Percentiles rank a stretch among this genome's conserved stretches.
These are phyloP conservation scores for Tricholoma matsutake DNA, from an alignment of 768 basidiomycete species.

Conservation along the genomic window DNA sequence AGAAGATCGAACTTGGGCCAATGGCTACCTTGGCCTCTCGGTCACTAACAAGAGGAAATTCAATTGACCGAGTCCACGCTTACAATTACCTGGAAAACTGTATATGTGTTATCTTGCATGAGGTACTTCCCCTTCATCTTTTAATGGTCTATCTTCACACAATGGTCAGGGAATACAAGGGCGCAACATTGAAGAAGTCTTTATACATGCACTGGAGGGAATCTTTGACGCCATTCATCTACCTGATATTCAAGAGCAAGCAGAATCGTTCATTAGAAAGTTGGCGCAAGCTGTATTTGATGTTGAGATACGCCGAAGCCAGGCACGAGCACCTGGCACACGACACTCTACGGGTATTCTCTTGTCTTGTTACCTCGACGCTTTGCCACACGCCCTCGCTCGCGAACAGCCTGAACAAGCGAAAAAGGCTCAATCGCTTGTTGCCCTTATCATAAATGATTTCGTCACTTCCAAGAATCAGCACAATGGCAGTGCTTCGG, in stretches of 20 bases:
- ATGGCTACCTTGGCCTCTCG: slow-evolving; percentile 62
- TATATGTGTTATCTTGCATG: slow-evolving; percentile 66
- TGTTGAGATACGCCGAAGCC: slow-evolving; percentile 63
- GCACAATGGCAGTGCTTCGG: slow-evolving; percentile 44
- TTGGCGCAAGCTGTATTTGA: slow-evolving; percentile 72
- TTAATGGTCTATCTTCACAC: slow-evolving; percentile 4
- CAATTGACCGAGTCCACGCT: slow-evolving; percentile 54
- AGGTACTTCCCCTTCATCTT: slow-evolving; percentile 45
- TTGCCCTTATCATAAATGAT: slow-evolving; percentile 63
- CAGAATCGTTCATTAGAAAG: slow-evolving; percentile 66
- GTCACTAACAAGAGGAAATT: slow-evolving; percentile 50
- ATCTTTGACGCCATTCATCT: slow-evolving; percentile 74
- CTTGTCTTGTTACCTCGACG: slow-evolving; percentile 74
- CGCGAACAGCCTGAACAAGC: slow-evolving; percentile 61
- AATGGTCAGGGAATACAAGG: slow-evolving; percentile 59
- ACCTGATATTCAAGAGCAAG: slow-evolving; percentile 64
- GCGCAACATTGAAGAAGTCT: slow-evolving; percentile 72
- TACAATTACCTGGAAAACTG: slow-evolving; percentile 71
- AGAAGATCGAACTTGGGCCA: slow-evolving; percentile 65
- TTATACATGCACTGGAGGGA: slow-evolving; percentile 68
- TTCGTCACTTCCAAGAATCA: slow-evolving; percentile 55
- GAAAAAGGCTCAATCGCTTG: slow-evolving; percentile 53
- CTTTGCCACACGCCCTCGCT: slow-evolving; percentile 72
- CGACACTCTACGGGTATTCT: slow-evolving; percentile 56
- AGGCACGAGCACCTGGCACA: slow-evolving; percentile 48